phyloP scores from a whole-genome alignment of 202 grass and related monocot genomes.

The Panicum hallii region DNA sequence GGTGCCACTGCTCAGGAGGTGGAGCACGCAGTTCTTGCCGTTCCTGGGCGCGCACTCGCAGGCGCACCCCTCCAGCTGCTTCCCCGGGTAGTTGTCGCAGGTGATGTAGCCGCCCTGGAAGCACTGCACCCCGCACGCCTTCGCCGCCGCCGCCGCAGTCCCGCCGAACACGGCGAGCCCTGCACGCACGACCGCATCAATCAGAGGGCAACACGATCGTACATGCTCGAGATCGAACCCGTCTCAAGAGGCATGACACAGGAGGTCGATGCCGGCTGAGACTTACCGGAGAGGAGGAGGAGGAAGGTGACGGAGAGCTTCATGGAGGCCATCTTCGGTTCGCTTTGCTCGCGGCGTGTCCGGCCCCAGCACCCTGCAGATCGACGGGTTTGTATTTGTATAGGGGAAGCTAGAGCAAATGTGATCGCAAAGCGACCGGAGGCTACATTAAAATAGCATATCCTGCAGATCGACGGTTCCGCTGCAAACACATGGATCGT shows the following conservation, averaged over 20 bases:
- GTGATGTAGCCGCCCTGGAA: conserved; percentile 50
- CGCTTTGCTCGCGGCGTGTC: too few species aligned
- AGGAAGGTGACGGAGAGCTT: conserved; percentile 47
- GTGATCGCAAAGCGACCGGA: too few species aligned
- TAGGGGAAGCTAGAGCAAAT: too few species aligned
- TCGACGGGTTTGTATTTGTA: too few species aligned
- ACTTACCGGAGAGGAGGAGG: conserved; percentile 40
- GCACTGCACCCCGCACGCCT: conserved; percentile 37
- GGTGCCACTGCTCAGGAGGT: conserved; percentile 10
- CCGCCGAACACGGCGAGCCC: conserved; percentile 27
- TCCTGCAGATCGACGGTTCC: too few species aligned
- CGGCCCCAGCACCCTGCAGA: too few species aligned
- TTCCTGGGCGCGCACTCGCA: conserved; percentile 46
- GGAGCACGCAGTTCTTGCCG: conserved; percentile 50
- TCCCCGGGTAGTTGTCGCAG: conserved; percentile 43
- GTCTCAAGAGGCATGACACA: too few species aligned
- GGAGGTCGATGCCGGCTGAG: too few species aligned
- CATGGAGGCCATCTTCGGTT: conserved; percentile 31
- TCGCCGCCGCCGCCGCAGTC: not conserved
- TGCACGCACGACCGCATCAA: not conserved
- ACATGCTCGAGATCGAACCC: not conserved
- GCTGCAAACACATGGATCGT: too few species aligned
- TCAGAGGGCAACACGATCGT: too few species aligned
- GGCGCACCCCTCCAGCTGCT: conserved; percentile 41
- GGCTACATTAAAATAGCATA: too few species aligned